A percentile compares a stretch with the other conserved stretches of the same genome.
phyloP scores from a whole-genome alignment of 176 grass and related monocot species.

The Avena eriantha region DNA sequence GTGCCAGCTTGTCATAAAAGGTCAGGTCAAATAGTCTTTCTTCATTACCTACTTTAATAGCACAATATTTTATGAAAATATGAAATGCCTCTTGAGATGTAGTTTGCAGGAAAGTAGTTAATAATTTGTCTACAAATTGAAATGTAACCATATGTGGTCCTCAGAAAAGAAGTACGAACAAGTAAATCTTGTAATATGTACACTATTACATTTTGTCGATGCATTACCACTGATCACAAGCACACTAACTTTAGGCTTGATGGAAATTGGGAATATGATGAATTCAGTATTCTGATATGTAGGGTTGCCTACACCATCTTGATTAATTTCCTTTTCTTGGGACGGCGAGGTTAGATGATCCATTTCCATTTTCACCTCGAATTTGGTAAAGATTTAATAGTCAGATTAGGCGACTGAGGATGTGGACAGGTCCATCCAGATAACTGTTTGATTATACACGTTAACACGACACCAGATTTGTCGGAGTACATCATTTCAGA shows the following conservation, averaged over 20 bases:
- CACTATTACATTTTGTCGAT: background rate
- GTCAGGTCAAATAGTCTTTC: conserved; percentile 38
- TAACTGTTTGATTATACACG: conserved; percentile 9
- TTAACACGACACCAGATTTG: background rate
- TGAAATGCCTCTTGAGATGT: conserved; percentile 14
- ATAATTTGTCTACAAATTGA: background rate
- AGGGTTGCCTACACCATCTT: background rate
- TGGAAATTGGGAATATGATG: background rate
- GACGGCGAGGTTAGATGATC: background rate
- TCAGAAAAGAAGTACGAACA: background rate
- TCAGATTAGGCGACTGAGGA: background rate
- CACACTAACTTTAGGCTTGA: background rate
- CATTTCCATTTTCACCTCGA: background rate
- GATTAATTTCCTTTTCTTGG: background rate
- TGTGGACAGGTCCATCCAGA: background rate
- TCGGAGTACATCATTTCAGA: background rate
- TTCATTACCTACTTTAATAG: conserved; percentile 1
- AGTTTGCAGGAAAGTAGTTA: background rate
- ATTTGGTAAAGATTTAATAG: background rate
- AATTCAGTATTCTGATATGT: background rate
- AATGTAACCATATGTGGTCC: background rate
- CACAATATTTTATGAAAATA: background rate
- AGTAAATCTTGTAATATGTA: background rate
- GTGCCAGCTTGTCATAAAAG: conserved; percentile 95
- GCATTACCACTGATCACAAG: background rate